Percentiles rank a stretch among this genome's conserved stretches.
phyloP scores from a whole-genome alignment of 2,329 filamentous ascomycete species.

The Beauveria scarabaeidicola region DNA sequence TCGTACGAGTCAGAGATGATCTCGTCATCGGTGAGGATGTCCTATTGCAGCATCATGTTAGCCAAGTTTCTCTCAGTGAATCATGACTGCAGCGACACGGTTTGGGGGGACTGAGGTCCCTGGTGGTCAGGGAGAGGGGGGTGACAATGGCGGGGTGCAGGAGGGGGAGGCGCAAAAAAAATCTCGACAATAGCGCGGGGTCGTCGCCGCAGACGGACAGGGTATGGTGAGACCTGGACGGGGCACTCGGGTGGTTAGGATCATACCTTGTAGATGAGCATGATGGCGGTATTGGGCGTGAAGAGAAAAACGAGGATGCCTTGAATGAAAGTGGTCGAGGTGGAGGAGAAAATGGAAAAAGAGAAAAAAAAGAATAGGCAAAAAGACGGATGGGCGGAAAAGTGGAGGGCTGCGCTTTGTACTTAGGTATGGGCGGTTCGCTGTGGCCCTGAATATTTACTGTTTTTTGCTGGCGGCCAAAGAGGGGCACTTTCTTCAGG shows the following conservation, averaged over 20 bases:
- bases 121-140: neutral
- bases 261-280: constrained; percentile 13
- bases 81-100: neutral
- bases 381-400: constrained; percentile 1
- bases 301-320: neutral
- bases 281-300: constrained; percentile 10
- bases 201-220: neutral
- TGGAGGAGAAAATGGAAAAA: neutral
- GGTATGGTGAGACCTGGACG: neutral
- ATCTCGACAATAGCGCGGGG: neutral
- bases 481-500: constrained; percentile 4
- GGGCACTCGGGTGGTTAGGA: no score
- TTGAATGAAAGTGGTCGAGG: constrained; percentile 2
- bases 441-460: neutral
- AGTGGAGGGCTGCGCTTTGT: constrained; percentile 5
- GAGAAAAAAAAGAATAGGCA: neutral
- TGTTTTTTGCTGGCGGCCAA: neutral
- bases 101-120: neutral
- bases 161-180: constrained; percentile 2
- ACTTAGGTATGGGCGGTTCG: neutral
- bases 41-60: constrained; percentile 44
- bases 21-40: constrained; percentile 85
- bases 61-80: neutral
- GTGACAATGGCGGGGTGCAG: constrained; percentile 8
- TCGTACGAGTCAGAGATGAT: constrained; percentile 93